phyloP scores from a whole-genome alignment of 352 stramenopile genomes.

The Globisporangium lucens region DNA sequence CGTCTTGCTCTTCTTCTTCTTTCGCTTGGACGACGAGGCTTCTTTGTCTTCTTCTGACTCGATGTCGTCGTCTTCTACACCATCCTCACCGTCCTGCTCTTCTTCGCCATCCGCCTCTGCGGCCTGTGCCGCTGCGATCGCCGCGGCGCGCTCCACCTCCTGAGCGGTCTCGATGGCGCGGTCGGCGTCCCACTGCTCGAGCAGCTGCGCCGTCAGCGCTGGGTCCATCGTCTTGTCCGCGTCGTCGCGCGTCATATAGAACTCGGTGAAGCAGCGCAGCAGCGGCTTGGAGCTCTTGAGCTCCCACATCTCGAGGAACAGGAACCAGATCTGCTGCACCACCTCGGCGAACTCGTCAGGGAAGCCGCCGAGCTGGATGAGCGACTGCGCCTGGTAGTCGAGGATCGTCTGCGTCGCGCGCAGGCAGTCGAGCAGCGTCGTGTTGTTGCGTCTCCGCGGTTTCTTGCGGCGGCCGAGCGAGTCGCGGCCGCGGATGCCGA shows the following conservation, averaged over 20 bases:
- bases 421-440: conserved; percentile 55
- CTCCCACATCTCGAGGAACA: conserved; percentile 62
- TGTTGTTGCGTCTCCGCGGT: conserved; percentile 18
- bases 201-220: conserved; percentile 48
- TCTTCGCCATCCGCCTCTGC: background rate
- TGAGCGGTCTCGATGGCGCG: conserved; percentile 28
- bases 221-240: conserved; percentile 49
- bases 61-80: background rate
- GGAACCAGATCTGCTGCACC: conserved; percentile 66
- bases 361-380: conserved; percentile 38
- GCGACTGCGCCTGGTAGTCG: conserved; percentile 40
- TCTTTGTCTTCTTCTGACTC: conserved; percentile 5
- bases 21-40: background rate
- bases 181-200: conserved; percentile 70
- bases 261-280: conserved; percentile 74
- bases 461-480: conserved; percentile 1
- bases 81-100: background rate
- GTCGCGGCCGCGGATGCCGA: conserved; percentile 1
- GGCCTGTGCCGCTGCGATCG: background rate
- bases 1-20: background rate
- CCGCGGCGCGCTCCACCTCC: background rate
- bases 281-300: conserved; percentile 53
- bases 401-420: conserved; percentile 62
- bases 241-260: conserved; percentile 30
- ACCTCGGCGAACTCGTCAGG: conserved; percentile 39